Evolutionary conservation across 1,284 basidiomycete genomes (phyloP).

Genomic region (Heterobasidion occidentale): DNA sequence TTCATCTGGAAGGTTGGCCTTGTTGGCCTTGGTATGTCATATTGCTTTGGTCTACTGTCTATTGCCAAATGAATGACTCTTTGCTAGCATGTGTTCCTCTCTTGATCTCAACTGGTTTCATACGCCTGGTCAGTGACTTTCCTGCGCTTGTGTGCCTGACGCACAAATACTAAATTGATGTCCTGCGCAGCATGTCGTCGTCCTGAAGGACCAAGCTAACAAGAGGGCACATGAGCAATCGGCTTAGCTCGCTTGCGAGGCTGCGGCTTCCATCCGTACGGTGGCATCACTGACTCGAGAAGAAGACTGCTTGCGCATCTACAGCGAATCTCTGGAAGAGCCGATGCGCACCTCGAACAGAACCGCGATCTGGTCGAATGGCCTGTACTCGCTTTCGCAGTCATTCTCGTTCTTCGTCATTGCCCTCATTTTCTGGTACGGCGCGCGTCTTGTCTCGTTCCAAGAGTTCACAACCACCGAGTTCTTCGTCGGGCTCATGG

Average conservation of each 20-base stretch:
- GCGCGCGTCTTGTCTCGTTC: slow-evolving; percentile 57
- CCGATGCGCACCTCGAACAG: slow-evolving; percentile 64
- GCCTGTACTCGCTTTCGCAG: slow-evolving; percentile 78
- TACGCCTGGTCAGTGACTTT: slow-evolving; percentile 57
- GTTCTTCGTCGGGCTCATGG: slow-evolving; percentile 86
- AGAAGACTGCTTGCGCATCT: slow-evolving; percentile 67
- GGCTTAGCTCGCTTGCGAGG: slow-evolving; percentile 90
- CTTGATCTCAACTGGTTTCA: slow-evolving; percentile 79
- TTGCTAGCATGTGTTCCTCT: slow-evolving; percentile 74
- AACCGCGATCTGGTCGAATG: slow-evolving; percentile 65
- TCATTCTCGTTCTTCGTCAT: slow-evolving; percentile 78
- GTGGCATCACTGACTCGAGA: slow-evolving; percentile 89
- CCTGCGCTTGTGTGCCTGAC: not conserved
- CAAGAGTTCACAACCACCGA: slow-evolving; percentile 52
- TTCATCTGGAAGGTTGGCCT: slow-evolving; percentile 80
- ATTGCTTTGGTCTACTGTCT: slow-evolving; percentile 13
- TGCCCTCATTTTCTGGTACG: slow-evolving; percentile 85
- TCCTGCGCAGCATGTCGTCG: slow-evolving; percentile 54
- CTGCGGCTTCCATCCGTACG: slow-evolving; percentile 89
- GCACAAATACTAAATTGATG: not conserved
- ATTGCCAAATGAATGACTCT: slow-evolving; percentile 6
- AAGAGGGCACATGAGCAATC: slow-evolving; percentile 80
- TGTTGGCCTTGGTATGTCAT: slow-evolving; percentile 56
- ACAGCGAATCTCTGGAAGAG: slow-evolving; percentile 65
- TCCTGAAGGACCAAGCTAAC: slow-evolving; percentile 84